Base-by-base conservation (phyloP, 345 rosid species). In the Salix purpurea region DNA sequence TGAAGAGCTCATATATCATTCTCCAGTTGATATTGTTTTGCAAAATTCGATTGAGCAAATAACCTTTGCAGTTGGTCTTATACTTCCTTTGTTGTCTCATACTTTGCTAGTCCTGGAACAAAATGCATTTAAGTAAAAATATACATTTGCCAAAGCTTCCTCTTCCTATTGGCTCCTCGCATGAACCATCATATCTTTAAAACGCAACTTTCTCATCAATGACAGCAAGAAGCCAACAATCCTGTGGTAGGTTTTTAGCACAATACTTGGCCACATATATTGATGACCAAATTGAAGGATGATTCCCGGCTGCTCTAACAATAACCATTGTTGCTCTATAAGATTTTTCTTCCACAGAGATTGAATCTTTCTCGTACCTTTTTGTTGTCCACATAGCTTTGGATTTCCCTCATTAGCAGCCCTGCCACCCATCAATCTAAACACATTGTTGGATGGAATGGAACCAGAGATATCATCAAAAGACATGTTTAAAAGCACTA, bases 321-420 rank as follows among this genome's bases (percentile, higher is more conserved):
- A 81, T 77, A n/a, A 81, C 13, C 14, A 73, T 77, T 50, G 74
- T 16, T 37, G 81, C 78, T 73, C 71, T 4, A 32, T 48, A 74
- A 48, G 78, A 77, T 10, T 62, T 81, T 30, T 75, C 84, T 69
- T 81, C 84, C 70, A 34, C 36, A 5, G 6, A 5, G 1, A 34
- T 34, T 34, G 36, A 34, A 34, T 7, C 40, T 37, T 37, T 37
- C 40, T 34, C 36, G 5, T 34, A 34, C 36, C 36, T 34, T 34
- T 34, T 34, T 34, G 36, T 34, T 34, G 36, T 34, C 85, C 98
- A 81, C 98, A 93, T 23, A 95, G 86, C 81, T 88, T 82, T 66
- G 81, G 73, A 78, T 95, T 95, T 72, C 97, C 94, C 24, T 77
- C 70, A 81, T 86, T 93, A 19, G 96, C 91, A 16, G 94, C 87